Evolutionary conservation across 768 basidiomycete genomes (phyloP), one percentile per base, ranked within the genome.

Genomic region (Leccinum truebloodii): DNA sequence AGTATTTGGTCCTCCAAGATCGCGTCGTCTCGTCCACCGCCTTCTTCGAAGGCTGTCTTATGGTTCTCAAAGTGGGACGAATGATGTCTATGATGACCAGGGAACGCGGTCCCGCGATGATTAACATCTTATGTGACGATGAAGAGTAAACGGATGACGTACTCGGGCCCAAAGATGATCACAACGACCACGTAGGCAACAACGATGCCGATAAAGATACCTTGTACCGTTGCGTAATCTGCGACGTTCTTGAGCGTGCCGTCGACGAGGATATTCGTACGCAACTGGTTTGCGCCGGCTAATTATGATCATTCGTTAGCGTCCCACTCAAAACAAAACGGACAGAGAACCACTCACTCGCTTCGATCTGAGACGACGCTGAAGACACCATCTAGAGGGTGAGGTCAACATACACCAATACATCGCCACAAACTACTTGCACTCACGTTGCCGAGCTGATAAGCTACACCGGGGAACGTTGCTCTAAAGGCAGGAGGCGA

Each of bases 401-500:
- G n/a, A 51, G 44, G 32, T 5, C 34, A 54, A 7, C 8, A 59
- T 16, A 30, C 46, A 41, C 34, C 9, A 4, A 28, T 6, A 1
- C n/a, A 20, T 4, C 24, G 24, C n/a, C 14, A 13, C 9, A 30
- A 24, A 18, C 5, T 26, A 48, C 14, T 14, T 28, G 6, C 2
- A 66, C 73, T 44, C 14, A 73, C 81, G 74, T 91, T 93, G 48
- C 93, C 91, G 26, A 94, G 65, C 67, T 94, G 93, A 74, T 94
- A 95, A 3, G 89, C 85, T 1, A 92, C 84, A 60, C 93, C 93
- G 41, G 90, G 89, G 80, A 93, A 94, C 2, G 89, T 89, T 4
- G 92, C 90, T 59, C 94, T 81, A 81, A 94, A 95, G 0, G 91
- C 93, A 4, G 92, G 89, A 2, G 94, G 94, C 0, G 90, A 89